Evolutionary conservation across 495 filamentous ascomycete species (phyloP).

Genomic region (Penicillium desertorum): DNA sequence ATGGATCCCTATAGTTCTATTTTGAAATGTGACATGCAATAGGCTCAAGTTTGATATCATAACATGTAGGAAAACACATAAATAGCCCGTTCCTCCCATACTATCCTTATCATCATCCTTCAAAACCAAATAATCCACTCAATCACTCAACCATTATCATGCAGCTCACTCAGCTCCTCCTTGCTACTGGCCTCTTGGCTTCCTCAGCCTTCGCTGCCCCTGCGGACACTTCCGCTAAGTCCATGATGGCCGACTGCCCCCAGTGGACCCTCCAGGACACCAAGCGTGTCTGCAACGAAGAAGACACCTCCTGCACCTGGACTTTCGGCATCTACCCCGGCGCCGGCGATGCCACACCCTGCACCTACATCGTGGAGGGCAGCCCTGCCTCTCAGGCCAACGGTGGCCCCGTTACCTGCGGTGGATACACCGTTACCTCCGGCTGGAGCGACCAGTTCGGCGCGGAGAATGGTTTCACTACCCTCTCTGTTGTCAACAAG

Average conservation of each 20-base stretch:
- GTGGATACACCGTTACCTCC: constrained; percentile 51
- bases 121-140: not conserved
- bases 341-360: constrained; percentile 29
- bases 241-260: constrained; percentile 42
- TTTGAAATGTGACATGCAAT: not conserved
- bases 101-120: not conserved
- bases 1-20: constrained; percentile 1
- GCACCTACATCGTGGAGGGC: constrained; percentile 44
- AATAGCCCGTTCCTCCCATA: not conserved
- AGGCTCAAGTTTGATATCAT: not conserved
- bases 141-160: constrained; percentile 31
- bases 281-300: constrained; percentile 47
- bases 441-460: constrained; percentile 59
- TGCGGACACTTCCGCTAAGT: constrained; percentile 16
- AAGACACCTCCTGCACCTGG: constrained; percentile 48
- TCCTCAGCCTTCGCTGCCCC: constrained; percentile 42
- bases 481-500: constrained; percentile 44
- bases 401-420: constrained; percentile 44
- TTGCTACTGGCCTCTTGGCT: constrained; percentile 37
- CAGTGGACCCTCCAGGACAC: constrained; percentile 51
- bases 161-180: constrained; percentile 46
- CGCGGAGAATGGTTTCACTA: constrained; percentile 52
- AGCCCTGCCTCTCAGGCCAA: constrained; percentile 40
- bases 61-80: not conserved
- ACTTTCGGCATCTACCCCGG: constrained; percentile 48